Evolutionary conservation across 352 stramenopile genomes (phyloP).

Genomic region (Proteromonas lacertae): DNA sequence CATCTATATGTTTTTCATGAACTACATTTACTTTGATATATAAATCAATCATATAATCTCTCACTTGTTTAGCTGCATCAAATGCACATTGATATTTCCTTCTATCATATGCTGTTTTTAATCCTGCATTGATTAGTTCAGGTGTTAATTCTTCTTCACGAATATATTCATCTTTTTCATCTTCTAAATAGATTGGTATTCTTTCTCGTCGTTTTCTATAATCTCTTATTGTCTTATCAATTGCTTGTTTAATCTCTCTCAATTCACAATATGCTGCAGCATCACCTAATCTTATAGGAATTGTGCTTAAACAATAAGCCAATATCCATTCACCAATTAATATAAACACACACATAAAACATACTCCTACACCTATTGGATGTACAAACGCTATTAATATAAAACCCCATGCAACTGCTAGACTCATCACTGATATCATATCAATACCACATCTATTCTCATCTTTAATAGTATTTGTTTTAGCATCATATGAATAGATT

Average conservation of each 20-base stretch:
- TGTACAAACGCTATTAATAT: slow-evolving; percentile 46
- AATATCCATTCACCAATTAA: slow-evolving; percentile 28
- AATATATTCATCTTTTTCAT: not conserved
- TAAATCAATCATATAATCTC: no score
- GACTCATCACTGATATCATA: slow-evolving; percentile 25
- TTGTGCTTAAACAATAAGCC: slow-evolving; percentile 30
- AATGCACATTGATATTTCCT: no score
- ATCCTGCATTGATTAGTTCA: no score
- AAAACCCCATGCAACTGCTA: slow-evolving; percentile 38
- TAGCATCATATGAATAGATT: slow-evolving; percentile 46
- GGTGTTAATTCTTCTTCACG: no score
- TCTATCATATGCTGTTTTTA: no score
- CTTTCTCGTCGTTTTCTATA: not conserved
- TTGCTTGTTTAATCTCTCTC: slow-evolving; percentile 38
- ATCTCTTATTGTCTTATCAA: slow-evolving; percentile 18
- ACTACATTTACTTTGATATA: no score
- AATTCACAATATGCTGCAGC: slow-evolving; percentile 46
- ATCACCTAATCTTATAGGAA: slow-evolving; percentile 39
- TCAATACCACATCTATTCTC: slow-evolving; percentile 25
- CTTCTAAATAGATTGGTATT: slow-evolving; percentile 1
- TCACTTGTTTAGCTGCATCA: no score
- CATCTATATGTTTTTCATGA: no score
- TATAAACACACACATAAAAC: slow-evolving; percentile 34
- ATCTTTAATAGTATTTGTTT: slow-evolving; percentile 48
- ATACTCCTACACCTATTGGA: slow-evolving; percentile 39